Base-by-base conservation (phyloP, 441 rosid genomes). In the Pelargonium cotyledonis region DNA sequence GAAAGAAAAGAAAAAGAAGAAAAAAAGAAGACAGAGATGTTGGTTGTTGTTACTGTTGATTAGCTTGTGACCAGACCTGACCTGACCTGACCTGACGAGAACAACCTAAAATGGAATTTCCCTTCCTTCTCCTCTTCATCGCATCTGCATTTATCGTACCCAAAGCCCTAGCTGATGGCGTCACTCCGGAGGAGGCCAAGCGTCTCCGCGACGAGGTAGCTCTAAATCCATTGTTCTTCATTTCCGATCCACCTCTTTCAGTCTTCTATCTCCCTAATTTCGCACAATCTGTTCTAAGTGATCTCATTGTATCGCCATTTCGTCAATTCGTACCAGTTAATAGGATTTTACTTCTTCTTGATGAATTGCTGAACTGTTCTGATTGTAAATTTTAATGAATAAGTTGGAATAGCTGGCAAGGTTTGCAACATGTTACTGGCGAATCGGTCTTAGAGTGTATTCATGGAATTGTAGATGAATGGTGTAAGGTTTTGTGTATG, bases 171-270 rank as follows among this genome's bases (percentile, higher is more conserved):
- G 90, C 93, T 3, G 92, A 89, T 66, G 86, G 85, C 71, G 97
- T 95, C 83, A 85, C 88, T 65, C 76, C 83, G 57, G 80, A 75
- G 43, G 98, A 95, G 87, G 97, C 98, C 78, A 88, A 75, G 70
- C 87, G 72, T 65, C 96, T 95, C 67, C 86, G 99, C 26, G 95
- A 95, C 77, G 99, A 92, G 98, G 99, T 95, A 74, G 46, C 19
- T 10, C 11, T 35, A 38, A 1, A 12, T 9, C 12, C 58, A 0
- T 60, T 65, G 6, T 72, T 61, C n/a, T 11, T 2, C 14, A 7
- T 18, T 38, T 9, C 53, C 53, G 53, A 51, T 51, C 61, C 1
- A 55, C 1, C 19, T 5, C 21, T 21, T 16, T 15, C 61, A 4
- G 5, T 60, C 49, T 6, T 69, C 35, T 58, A 64, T 41, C 44